Conservation (phyloP, 169 alveolate species). For the Plasmodium billcollinsi region DNA sequence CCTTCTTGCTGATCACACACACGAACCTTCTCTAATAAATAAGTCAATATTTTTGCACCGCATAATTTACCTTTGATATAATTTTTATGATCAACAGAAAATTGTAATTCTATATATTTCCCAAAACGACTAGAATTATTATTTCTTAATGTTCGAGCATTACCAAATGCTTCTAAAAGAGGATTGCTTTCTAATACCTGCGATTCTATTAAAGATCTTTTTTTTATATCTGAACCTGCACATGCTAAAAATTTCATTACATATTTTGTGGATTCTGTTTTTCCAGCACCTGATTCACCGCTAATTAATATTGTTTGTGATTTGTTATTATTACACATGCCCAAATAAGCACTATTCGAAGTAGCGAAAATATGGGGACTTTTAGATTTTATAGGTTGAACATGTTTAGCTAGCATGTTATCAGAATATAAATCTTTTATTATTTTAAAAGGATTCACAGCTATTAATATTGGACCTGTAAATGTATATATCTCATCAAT, state of each 20-base stretch:
- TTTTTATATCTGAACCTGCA: conserved; percentile 87
- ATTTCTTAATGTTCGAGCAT: conserved; percentile 97
- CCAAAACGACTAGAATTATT: conserved; percentile 98
- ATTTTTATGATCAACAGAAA: conserved; percentile 60
- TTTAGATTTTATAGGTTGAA: conserved; percentile 77
- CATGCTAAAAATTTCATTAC: conserved; percentile 96
- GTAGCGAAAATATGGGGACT: conserved; percentile 96
- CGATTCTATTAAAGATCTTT: conserved; percentile 85
- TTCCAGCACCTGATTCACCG: conserved; percentile 99
- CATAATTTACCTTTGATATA: conserved; percentile 88
- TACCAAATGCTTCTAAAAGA: conserved; percentile 99
- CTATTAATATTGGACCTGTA: conserved; percentile 97
- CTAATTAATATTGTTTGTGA: conserved; percentile 96
- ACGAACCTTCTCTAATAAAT: conserved; percentile 97
- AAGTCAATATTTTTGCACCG: conserved; percentile 97
- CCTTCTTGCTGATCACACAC: conserved; percentile 95
- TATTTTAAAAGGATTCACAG: conserved; percentile 96
- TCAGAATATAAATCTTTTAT: conserved; percentile 84
- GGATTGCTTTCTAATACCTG: conserved; percentile 98
- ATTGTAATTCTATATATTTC: conserved; percentile 97
- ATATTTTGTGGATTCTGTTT: conserved; percentile 98
- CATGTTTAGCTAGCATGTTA: conserved; percentile 73
- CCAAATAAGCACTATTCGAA: conserved; percentile 95
- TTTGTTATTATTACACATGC: conserved; percentile 90
- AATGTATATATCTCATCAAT: conserved; percentile 95